A percentile compares a stretch with the other conserved stretches of the same genome.
Evolutionary conservation across 2,329 filamentous ascomycete species (phyloP).

Genomic region (Mariannaea elegans): DNA sequence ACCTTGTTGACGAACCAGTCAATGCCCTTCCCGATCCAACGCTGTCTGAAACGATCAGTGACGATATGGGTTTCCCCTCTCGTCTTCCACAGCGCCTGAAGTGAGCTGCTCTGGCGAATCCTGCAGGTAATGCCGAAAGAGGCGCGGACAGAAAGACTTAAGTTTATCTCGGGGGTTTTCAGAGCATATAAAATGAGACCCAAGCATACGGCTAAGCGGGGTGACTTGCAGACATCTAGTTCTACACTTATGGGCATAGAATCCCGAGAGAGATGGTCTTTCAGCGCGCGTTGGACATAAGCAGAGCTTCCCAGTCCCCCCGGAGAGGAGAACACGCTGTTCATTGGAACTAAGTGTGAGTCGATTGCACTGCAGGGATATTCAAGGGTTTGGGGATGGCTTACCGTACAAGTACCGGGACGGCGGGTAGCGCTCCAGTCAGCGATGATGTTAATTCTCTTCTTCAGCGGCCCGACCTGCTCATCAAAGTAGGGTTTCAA

Average conservation of each 20-base stretch:
- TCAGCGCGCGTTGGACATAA: background rate
- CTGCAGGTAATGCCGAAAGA: background rate
- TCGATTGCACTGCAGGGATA: background rate
- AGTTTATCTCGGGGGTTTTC: background rate
- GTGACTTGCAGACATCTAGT: too few species aligned
- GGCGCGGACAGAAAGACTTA: background rate
- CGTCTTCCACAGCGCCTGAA: background rate
- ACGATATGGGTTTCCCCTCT: background rate
- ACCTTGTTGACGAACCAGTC: background rate
- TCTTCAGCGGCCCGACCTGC: background rate
- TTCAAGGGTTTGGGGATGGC: background rate
- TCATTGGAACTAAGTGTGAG: background rate
- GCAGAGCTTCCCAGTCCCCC: background rate
- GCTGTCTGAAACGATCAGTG: background rate
- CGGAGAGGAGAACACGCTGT: background rate
- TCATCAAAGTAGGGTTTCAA: background rate
- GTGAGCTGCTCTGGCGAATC: background rate
- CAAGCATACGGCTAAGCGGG: background rate
- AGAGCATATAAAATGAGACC: background rate
- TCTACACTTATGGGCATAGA: too few species aligned
- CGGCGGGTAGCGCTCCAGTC: background rate
- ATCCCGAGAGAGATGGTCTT: background rate
- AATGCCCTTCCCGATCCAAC: background rate
- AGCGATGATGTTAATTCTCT: background rate
- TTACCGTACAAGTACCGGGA: background rate